These are phyloP conservation scores for Colletotrichum lentis DNA, from an alignment of 2,329 filamentous ascomycete genomes.

Conservation along the genomic window DNA sequence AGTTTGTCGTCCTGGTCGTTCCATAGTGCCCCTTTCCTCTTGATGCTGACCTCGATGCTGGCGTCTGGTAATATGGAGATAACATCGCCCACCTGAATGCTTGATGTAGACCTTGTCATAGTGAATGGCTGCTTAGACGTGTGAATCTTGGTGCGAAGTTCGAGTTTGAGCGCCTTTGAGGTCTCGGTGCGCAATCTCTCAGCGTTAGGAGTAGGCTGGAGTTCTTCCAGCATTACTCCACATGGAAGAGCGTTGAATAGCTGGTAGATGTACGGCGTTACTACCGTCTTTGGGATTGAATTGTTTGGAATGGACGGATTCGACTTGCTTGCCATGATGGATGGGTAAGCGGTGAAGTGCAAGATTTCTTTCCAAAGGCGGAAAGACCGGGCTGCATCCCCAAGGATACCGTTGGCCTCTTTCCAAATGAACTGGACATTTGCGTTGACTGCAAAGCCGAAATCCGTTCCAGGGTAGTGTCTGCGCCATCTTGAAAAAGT, in stretches of 20 bases:
- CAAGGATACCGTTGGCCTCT: constrained; percentile 64
- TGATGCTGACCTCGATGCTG: constrained; percentile 55
- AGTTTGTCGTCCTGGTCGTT: constrained; percentile 55
- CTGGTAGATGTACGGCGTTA: constrained; percentile 73
- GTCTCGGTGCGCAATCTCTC: constrained; percentile 42
- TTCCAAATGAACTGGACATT: constrained; percentile 72
- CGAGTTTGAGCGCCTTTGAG: constrained; percentile 45
- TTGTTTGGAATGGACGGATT: constrained; percentile 42
- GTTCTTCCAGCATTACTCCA: constrained; percentile 57
- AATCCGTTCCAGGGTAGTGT: constrained; percentile 63
- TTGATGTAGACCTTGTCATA: not conserved
- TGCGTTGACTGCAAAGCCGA: constrained; percentile 66
- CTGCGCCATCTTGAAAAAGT: constrained; percentile 64
- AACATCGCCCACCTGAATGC: constrained; percentile 24
- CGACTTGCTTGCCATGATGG: constrained; percentile 41
- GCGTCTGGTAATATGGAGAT: constrained; percentile 54
- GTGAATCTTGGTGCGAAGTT: constrained; percentile 42
- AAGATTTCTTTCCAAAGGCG: constrained; percentile 63
- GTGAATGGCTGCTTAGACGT: not conserved
- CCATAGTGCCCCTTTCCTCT: constrained; percentile 63
- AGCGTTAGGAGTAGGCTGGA: constrained; percentile 44
- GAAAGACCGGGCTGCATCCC: constrained; percentile 48
- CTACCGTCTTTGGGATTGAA: constrained; percentile 60
- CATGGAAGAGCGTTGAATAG: constrained; percentile 73
- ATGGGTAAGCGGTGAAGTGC: no score